These are phyloP conservation scores for Penicillium bovifimosum DNA, from an alignment of 495 filamentous ascomycete species.

Conservation along the genomic window DNA sequence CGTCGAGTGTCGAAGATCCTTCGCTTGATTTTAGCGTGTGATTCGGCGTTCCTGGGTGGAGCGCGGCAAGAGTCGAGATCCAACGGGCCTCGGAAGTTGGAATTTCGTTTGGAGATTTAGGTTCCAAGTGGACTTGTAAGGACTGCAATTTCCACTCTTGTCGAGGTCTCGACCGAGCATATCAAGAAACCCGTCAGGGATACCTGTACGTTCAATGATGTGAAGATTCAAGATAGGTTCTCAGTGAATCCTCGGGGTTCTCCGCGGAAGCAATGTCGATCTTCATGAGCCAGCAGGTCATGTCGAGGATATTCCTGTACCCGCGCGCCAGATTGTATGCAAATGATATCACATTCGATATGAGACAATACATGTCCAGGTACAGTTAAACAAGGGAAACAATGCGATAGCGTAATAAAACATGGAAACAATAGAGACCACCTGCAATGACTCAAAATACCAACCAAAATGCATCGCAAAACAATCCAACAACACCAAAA, in stretches of 20 bases:
- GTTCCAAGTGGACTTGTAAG: not conserved
- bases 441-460: not conserved
- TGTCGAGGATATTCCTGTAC: not conserved
- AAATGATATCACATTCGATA: conserved; percentile 4
- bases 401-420: not conserved
- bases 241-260: too few relatives aligned
- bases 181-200: too few relatives aligned
- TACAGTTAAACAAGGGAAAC: not conserved
- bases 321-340: conserved; percentile 5
- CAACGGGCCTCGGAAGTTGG: conserved; percentile 1
- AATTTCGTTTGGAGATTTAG: not conserved
- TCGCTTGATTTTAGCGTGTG: conserved; percentile 20
- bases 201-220: too few relatives aligned
- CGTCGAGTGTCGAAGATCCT: conserved; percentile 12
- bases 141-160: not conserved
- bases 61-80: conserved; percentile 17
- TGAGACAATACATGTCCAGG: not conserved
- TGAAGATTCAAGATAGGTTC: too few relatives aligned
- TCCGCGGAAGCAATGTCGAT: not conserved
- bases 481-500: conserved; percentile 1
- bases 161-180: too few relatives aligned
- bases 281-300: not conserved
- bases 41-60: conserved; percentile 16
- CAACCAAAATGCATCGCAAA: conserved; percentile 4
- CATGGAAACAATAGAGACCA: not conserved